phyloP scores from a whole-genome alignment of 331 rosid species.

The Phaseolus coccineus region DNA sequence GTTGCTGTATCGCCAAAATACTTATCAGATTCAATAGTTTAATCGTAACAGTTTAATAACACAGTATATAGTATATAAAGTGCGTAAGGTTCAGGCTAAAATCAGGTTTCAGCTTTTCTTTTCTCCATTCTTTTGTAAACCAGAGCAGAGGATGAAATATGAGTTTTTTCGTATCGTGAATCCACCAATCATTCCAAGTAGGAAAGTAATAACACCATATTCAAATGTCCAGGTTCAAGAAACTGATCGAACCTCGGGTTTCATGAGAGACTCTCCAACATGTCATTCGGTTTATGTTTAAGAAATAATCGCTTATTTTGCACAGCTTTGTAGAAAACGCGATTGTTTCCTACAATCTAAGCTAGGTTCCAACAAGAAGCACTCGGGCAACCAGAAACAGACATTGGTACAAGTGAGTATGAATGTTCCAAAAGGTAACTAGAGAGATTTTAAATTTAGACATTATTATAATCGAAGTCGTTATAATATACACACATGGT shows the following conservation, averaged over 20 bases:
- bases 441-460: background rate
- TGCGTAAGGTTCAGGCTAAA: too few relatives aligned
- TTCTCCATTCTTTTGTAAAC: too few relatives aligned
- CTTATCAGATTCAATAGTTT: too few relatives aligned
- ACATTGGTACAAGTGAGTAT: background rate
- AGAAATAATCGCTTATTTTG: background rate
- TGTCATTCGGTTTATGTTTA: too few relatives aligned
- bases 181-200: too few relatives aligned
- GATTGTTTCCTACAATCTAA: background rate
- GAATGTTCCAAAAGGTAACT: background rate
- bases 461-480: constrained; percentile 43
- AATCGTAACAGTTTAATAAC: too few relatives aligned
- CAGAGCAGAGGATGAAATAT: too few relatives aligned
- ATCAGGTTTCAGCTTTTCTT: too few relatives aligned
- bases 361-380: background rate
- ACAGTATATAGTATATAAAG: too few relatives aligned
- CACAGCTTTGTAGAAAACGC: background rate
- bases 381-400: background rate
- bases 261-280: background rate
- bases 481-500: constrained; percentile 47
- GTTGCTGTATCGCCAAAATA: too few relatives aligned
- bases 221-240: background rate
- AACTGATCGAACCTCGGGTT: background rate
- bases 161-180: too few relatives aligned
- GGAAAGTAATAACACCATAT: background rate